Evolutionary conservation across 1,284 basidiomycete species (phyloP).

Genomic region (Microbotryum silenes-acaulis): DNA sequence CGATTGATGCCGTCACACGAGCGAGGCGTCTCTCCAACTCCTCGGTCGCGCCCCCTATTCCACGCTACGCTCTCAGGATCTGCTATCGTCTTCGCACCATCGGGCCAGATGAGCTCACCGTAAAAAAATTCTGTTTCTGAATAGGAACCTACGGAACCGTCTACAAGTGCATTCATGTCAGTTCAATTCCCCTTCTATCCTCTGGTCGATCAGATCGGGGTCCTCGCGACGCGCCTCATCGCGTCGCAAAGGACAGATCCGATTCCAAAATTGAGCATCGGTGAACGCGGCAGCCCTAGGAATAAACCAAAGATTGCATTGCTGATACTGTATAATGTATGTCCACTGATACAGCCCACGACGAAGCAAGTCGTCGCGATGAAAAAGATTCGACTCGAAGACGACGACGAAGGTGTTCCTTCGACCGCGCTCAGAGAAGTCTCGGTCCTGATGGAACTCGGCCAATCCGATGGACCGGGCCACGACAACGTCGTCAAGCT

Average conservation of each 20-base stretch:
- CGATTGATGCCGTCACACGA: constrained; percentile 4
- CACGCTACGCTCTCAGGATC: neutral
- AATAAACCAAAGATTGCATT: neutral
- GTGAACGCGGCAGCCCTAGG: neutral
- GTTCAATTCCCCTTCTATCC: neutral
- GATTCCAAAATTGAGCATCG: constrained; percentile 45
- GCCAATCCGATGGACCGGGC: constrained; percentile 43
- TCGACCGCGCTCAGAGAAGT: constrained; percentile 97
- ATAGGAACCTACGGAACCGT: constrained; percentile 98
- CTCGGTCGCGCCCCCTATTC: neutral
- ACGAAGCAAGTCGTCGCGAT: constrained; percentile 75
- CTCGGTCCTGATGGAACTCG: constrained; percentile 86
- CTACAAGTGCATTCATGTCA: constrained; percentile 49
- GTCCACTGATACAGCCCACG: constrained; percentile 35
- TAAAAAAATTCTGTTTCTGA: neutral
- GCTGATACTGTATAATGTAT: neutral
- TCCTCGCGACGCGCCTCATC: constrained; percentile 5
- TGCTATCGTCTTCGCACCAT: neutral
- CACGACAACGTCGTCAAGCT: constrained; percentile 95
- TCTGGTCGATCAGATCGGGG: neutral
- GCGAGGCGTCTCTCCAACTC: constrained; percentile 4
- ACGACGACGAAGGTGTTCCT: constrained; percentile 93
- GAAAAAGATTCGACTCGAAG: constrained; percentile 97
- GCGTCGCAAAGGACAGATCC: constrained; percentile 55
- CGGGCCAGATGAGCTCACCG: neutral